Evolutionary conservation across 495 filamentous ascomycete species (phyloP), one percentile per base, ranked within the genome.

Genomic region (Aspergillus cavernicola): DNA sequence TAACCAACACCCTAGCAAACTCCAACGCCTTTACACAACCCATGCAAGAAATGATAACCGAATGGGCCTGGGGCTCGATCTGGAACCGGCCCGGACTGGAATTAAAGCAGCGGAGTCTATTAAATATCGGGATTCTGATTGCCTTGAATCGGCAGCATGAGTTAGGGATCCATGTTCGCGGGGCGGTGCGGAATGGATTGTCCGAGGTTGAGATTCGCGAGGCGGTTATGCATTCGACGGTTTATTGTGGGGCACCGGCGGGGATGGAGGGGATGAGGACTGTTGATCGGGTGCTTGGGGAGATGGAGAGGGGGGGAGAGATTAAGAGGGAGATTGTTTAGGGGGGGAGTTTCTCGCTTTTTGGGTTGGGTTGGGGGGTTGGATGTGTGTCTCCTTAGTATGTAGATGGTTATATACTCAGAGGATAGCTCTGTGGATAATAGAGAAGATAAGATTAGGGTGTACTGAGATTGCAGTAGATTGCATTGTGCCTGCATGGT

Each of bases 191-290:
- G 45, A 83, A 83, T 52, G 79, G 80, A 5, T 57, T 78, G 15
- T 70, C 65, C 1, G 75, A 78, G 51, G 29, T 74, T 22, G 80
- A 85, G 62, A 79, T 85, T 35, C 53, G 75, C 16, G 80, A 83
- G 67, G 72, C 57, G 4, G 48, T 56, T 26, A 40, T 53, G 50
- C 53, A 84, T 50, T 73, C 73, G 16, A 72, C 74, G 5, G 72
- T 68, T 19, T 84, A 83, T 59, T 80, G 78, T 57, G 80, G 80
- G 11, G 65, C 80, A 16, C 81, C 81, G 9, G 79, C 79, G 9
- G 79, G 78, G n/a, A 66, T 82, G 37, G 77, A 84, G 47, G 80
- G 69, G 4, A 76, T 75, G 45, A 55, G 26, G 41, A 49, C 50
- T n/a, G 55, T 56, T 5, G 61, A 61, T 22, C 40, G 26, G 38